phyloP scores from a whole-genome alignment of 1,284 basidiomycete species.

The Leccinum pachyderme region DNA sequence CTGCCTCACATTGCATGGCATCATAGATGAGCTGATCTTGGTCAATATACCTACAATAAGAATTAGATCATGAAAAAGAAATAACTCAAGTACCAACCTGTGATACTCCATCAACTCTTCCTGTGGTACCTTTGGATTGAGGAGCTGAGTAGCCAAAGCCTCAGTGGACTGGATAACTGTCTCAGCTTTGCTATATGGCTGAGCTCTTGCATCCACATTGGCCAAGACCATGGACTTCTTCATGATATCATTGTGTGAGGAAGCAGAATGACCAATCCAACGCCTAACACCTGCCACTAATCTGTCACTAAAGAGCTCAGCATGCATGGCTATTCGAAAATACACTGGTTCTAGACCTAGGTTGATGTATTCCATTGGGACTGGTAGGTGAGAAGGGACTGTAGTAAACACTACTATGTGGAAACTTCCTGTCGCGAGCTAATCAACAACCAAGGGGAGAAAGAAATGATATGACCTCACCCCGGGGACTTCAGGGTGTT shows the following conservation, averaged over 20 bases:
- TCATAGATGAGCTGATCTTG: slow-evolving; percentile 66
- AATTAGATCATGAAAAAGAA: slow-evolving; percentile 1
- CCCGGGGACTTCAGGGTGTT: slow-evolving; percentile 81
- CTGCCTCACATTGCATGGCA: slow-evolving; percentile 46
- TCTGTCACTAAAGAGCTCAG: slow-evolving; percentile 34
- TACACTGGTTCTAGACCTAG: slow-evolving; percentile 16
- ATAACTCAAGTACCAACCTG: slow-evolving; percentile 44
- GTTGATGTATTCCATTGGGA: slow-evolving; percentile 30
- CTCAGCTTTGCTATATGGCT: slow-evolving; percentile 19
- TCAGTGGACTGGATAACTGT: slow-evolving; percentile 61
- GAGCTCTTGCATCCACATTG: slow-evolving; percentile 29
- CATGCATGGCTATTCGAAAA: background rate
- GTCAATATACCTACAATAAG: slow-evolving; percentile 60
- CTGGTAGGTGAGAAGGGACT: slow-evolving; percentile 72
- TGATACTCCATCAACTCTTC: slow-evolving; percentile 78
- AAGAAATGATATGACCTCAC: slow-evolving; percentile 38
- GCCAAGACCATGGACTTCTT: slow-evolving; percentile 30
- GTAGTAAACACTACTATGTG: slow-evolving; percentile 58
- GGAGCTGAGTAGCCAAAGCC: slow-evolving; percentile 56
- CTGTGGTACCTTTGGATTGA: slow-evolving; percentile 65
- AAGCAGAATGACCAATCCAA: slow-evolving; percentile 61
- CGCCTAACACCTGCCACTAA: slow-evolving; percentile 71
- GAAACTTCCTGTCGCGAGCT: slow-evolving; percentile 54
- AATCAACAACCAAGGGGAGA: background rate
- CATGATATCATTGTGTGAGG: slow-evolving; percentile 31